phyloP scores from a whole-genome alignment of 331 rosid species.

The Arachis monticola region DNA sequence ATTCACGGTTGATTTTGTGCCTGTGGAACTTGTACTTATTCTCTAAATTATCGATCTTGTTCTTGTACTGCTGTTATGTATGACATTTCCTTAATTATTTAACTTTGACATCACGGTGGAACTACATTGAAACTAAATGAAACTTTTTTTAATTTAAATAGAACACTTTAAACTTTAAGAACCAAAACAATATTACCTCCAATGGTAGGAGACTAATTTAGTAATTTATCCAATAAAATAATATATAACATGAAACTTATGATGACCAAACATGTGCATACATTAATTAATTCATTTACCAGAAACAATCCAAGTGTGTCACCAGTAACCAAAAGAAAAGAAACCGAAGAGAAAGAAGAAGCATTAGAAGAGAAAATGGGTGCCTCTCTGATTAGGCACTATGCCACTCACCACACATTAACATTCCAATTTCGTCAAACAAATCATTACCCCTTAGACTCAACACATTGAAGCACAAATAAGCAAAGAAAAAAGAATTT shows the following conservation, averaged over 20 bases:
- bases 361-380: conserved; percentile 24
- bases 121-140: too few species aligned
- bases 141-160: too few species aligned
- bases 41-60: too few species aligned
- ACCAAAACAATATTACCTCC: too few species aligned
- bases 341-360: neutral
- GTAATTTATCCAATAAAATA: too few species aligned
- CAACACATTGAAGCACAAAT: neutral
- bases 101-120: too few species aligned
- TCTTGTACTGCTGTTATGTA: too few species aligned
- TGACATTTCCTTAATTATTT: too few species aligned
- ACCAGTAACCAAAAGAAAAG: neutral
- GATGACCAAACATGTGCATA: conserved; percentile 24
- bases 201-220: too few species aligned
- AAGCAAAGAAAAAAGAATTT: neutral
- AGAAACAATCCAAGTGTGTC: conserved; percentile 15
- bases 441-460: conserved; percentile 52
- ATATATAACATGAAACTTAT: neutral
- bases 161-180: too few species aligned
- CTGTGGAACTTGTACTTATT: too few species aligned
- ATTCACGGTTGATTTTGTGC: too few species aligned
- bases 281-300: neutral
- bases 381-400: conserved; percentile 38
- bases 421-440: neutral
- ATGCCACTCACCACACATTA: conserved; percentile 33